Evolutionary conservation across 2,329 filamentous ascomycete genomes (phyloP).

Genomic region (Claviceps humidiphila): DNA sequence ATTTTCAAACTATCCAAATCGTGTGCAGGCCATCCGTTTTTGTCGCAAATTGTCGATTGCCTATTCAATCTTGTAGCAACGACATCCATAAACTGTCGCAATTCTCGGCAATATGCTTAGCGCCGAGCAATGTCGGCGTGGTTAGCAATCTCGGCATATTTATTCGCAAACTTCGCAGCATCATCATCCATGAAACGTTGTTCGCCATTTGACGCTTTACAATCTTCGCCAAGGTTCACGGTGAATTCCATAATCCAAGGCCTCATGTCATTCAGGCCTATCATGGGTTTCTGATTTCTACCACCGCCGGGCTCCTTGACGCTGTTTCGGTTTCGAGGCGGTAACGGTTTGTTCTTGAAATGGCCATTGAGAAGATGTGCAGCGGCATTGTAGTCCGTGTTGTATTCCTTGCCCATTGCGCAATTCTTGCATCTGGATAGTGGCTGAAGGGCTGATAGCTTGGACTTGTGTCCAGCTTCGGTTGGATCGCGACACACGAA

Average conservation of each 20-base stretch:
- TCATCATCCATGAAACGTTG: too few species aligned
- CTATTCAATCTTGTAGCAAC: too few species aligned
- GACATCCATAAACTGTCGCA: too few species aligned
- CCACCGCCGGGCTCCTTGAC: constrained; percentile 24
- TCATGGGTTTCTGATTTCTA: constrained; percentile 42
- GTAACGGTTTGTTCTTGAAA: constrained; percentile 52
- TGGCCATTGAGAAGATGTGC: constrained; percentile 80
- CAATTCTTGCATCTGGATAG: constrained; percentile 78
- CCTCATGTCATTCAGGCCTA: constrained; percentile 43
- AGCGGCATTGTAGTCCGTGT: constrained; percentile 88
- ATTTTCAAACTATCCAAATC: too few species aligned
- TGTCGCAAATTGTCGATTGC: too few species aligned
- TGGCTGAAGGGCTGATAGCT: constrained; percentile 44
- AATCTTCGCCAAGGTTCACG: too few species aligned
- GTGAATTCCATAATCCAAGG: constrained; percentile 39
- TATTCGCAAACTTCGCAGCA: too few species aligned
- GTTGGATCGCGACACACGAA: constrained; percentile 45
- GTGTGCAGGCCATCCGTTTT: too few species aligned
- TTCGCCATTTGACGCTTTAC: too few species aligned
- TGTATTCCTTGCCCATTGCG: constrained; percentile 62
- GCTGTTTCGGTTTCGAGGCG: constrained; percentile 26
- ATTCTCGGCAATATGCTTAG: too few species aligned
- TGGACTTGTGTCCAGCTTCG: constrained; percentile 22
- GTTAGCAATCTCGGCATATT: too few species aligned
- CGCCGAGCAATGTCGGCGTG: too few species aligned